Evolutionary conservation across 2,329 filamentous ascomycete genomes (phyloP).

Genomic region (Cryphonectria carpinicola): DNA sequence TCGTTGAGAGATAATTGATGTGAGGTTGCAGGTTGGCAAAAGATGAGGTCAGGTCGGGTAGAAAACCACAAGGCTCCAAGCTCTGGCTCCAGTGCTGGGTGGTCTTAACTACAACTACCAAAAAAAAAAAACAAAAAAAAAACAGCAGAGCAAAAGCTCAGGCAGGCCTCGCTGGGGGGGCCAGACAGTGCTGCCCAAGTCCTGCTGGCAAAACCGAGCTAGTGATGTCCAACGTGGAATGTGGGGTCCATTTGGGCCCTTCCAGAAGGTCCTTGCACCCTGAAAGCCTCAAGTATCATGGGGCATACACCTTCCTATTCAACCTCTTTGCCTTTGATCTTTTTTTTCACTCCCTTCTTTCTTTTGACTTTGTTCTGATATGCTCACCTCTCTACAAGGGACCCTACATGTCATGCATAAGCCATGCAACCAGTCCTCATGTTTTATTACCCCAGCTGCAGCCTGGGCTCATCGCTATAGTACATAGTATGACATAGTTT

Average conservation of each 20-base stretch:
- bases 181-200: constrained; percentile 2
- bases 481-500: not conserved
- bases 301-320: not conserved
- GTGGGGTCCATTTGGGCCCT: constrained; percentile 1
- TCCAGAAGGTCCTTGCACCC: not conserved
- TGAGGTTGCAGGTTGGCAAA: constrained; percentile 15
- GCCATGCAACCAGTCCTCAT: not conserved
- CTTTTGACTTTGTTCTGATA: not conserved
- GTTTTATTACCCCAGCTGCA: not conserved
- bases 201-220: constrained; percentile 9
- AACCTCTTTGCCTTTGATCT: not conserved
- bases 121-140: no score
- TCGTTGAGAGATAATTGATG: constrained; percentile 11
- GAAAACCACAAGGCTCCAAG: constrained; percentile 10
- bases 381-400: not conserved
- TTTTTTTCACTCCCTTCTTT: not conserved
- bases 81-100: constrained; percentile 1
- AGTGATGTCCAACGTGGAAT: constrained; percentile 5
- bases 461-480: not conserved
- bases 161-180: not conserved
- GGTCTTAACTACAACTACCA: not conserved
- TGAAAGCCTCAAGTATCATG: not conserved
- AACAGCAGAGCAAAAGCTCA: not conserved
- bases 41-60: constrained; percentile 15
- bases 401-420: not conserved